phyloP scores from a whole-genome alignment of 129 eudicot species.

The Logfia minima region DNA sequence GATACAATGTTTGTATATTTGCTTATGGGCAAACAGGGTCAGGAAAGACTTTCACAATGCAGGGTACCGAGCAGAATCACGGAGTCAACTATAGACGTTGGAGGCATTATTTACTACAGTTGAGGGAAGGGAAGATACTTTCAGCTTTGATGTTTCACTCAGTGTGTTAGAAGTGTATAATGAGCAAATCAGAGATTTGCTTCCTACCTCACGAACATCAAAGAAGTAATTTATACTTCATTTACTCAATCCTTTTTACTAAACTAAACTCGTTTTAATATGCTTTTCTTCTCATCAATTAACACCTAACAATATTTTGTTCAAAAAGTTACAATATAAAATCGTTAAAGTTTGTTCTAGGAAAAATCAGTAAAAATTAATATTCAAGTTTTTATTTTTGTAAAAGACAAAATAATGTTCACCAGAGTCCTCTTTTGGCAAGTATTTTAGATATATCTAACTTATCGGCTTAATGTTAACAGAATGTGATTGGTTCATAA shows the following conservation, averaged over 20 bases:
- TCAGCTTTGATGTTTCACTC: conserved; percentile 33
- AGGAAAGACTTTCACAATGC: conserved; percentile 54
- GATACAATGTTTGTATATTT: conserved; percentile 52
- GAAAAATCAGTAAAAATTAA: too few species aligned
- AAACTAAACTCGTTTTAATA: neutral
- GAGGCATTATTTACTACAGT: conserved; percentile 36
- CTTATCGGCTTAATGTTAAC: too few species aligned
- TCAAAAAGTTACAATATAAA: neutral
- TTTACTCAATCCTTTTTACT: neutral
- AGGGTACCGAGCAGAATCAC: conserved; percentile 46
- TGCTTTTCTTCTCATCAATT: neutral
- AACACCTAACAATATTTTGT: neutral
- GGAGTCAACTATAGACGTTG: conserved; percentile 49
- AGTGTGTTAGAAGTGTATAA: conserved; percentile 53
- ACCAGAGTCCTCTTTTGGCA: too few species aligned
- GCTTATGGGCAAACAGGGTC: conserved; percentile 55
- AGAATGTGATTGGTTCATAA: too few species aligned
- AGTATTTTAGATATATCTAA: too few species aligned
- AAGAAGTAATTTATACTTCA: conserved; percentile 36
- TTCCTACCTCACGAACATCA: conserved; percentile 38
- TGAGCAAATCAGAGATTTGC: conserved; percentile 49
- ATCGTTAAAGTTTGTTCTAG: too few species aligned
- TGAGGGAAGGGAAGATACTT: conserved; percentile 41
- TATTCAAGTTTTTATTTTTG: too few species aligned
- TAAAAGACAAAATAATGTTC: too few species aligned